Evolutionary conservation across 257 asterid species (phyloP).

Genomic region (Przewalskia tangutica): DNA sequence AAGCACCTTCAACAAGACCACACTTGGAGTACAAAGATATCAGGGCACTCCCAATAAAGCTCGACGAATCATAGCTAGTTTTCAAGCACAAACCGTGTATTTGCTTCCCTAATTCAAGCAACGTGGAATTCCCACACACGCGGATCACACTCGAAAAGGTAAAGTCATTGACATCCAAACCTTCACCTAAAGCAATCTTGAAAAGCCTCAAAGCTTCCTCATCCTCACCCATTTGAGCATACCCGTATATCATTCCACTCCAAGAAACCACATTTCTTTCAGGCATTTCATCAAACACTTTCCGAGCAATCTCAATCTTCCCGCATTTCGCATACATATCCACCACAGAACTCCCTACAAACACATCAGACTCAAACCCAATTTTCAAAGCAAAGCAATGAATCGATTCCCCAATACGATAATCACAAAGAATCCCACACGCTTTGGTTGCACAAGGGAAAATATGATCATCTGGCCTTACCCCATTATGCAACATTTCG

Average conservation of each 20-base stretch:
- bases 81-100: conserved; percentile 69
- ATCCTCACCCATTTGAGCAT: conserved; percentile 58
- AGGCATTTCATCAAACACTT: conserved; percentile 84
- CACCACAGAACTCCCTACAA: conserved; percentile 66
- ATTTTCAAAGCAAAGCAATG: conserved; percentile 50
- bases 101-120: conserved; percentile 69
- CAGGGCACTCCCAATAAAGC: conserved; percentile 69
- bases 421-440: conserved; percentile 31
- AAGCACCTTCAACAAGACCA: conserved; percentile 64
- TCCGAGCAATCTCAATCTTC: conserved; percentile 41
- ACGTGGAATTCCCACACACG: conserved; percentile 70
- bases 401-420: conserved; percentile 36
- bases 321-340: conserved; percentile 82
- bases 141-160: conserved; percentile 72
- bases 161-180: conserved; percentile 62
- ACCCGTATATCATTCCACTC: conserved; percentile 82
- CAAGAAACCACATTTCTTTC: conserved; percentile 74
- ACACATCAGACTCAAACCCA: conserved; percentile 46
- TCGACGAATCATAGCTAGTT: conserved; percentile 30
- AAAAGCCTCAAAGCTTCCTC: conserved; percentile 67
- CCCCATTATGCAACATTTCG: conserved; percentile 32
- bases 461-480: conserved; percentile 44
- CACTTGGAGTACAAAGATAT: conserved; percentile 75
- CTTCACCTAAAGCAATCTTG: conserved; percentile 45
- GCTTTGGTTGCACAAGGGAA: conserved; percentile 60